Conservation (phyloP, 441 rosid genomes). For the Mallotus japonicus region DNA sequence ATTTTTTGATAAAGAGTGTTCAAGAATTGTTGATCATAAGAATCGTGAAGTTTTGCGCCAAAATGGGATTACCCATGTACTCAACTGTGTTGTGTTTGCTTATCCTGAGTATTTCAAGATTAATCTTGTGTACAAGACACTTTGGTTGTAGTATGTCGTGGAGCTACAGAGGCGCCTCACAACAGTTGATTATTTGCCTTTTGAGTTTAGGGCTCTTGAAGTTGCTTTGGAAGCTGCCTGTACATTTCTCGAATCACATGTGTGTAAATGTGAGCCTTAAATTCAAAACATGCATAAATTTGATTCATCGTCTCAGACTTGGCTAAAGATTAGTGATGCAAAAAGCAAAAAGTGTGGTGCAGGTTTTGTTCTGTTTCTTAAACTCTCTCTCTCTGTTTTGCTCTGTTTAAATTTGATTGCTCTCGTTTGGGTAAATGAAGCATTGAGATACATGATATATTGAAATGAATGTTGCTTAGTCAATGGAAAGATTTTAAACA, state of each 20-base stretch:
- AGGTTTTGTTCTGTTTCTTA: not conserved
- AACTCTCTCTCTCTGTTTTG: no score
- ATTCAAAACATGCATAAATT: constrained; percentile 1
- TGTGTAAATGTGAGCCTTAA: constrained; percentile 30
- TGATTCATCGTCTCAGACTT: not conserved
- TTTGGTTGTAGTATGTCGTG: constrained; percentile 86
- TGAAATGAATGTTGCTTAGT: no score
- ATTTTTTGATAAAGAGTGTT: constrained; percentile 68
- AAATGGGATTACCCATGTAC: constrained; percentile 71
- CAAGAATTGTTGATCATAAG: constrained; percentile 64
- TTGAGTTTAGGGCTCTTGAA: constrained; percentile 94
- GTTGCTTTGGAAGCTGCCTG: constrained; percentile 51
- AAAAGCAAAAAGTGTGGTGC: not conserved
- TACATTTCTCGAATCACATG: constrained; percentile 51
- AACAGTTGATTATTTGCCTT: constrained; percentile 82
- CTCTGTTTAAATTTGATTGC: no score
- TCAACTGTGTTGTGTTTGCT: constrained; percentile 75
- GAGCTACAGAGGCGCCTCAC: constrained; percentile 84
- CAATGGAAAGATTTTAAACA: no score
- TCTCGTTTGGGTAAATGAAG: no score
- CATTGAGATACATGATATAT: no score
- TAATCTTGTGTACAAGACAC: constrained; percentile 73
- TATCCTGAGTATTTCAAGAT: constrained; percentile 74
- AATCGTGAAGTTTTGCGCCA: constrained; percentile 53
- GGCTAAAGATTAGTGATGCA: not conserved